Base-by-base conservation (phyloP, 495 filamentous ascomycete genomes). In the Aspergillus egyptiacus region DNA sequence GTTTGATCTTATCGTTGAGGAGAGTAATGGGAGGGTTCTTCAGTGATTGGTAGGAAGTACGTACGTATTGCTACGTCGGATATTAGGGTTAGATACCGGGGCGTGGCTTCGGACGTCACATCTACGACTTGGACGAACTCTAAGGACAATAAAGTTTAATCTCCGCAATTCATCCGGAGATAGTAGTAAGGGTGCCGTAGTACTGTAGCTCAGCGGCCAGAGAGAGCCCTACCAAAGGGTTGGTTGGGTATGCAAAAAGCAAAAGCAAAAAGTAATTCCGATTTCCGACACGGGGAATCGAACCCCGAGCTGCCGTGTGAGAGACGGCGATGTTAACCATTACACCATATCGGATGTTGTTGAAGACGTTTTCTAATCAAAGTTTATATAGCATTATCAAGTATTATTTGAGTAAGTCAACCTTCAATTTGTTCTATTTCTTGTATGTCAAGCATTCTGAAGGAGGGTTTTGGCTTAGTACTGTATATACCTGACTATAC, bases 1-100 rank as follows among this genome's bases (percentile, higher is more conserved):
- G 39, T 73, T 59, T 50, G 68, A 73, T 13, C 51, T 71, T 48
- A 53, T 71, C n/a, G 66, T 73, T 27, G 70, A 71, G 48, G 70
- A 73, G 51, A 68, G 55, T 22, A 70, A 73, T 47, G 68, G 70
- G 36, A 50, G 63, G 13, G 62, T 73, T 23, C 44, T 73, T 24
- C 58, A 64, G 48, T 48, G 31, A 46, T 34, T 23, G 5, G 2
- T 17, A 22, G 6, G 13, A 27, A 14, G 20, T 41, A 23, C 14
- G 17, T 41, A 23, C n/a, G 19, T 41, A 41, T 6, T 6, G 4
- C 24, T 27, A 27, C n/a, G 24, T 8, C 24, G 4, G 8, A 8
- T 27, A 15, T 39, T 18, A 43, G 40, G 27, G 24, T 43, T 43
- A 22, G 2, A 10, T 8, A 36, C 2, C 17, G 28, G 28, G 9